Evolutionary conservation across 306 rosid species (phyloP).

Genomic region (Dalbergia cultrata): DNA sequence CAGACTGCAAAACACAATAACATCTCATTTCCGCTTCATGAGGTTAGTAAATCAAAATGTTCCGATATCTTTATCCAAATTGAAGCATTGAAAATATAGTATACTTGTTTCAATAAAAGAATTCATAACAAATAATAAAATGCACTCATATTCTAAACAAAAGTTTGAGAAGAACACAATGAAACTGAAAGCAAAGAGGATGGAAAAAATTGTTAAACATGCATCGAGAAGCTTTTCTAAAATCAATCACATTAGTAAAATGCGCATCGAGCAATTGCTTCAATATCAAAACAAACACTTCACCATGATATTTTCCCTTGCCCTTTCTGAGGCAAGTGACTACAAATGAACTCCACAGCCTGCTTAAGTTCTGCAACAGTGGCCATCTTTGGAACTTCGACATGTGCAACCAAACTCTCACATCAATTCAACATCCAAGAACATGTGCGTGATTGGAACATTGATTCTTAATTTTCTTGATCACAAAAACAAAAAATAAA

Average conservation of each 20-base stretch:
- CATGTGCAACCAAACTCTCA: conserved; percentile 57
- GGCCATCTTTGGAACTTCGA: conserved; percentile 71
- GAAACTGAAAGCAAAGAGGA: too few species aligned
- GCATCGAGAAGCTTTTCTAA: not conserved
- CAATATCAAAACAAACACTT: conserved; percentile 10
- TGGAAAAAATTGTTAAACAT: too few species aligned
- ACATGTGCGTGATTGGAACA: not conserved
- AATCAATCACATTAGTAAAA: conserved; percentile 18
- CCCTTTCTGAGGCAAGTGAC: conserved; percentile 75
- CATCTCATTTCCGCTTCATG: not conserved
- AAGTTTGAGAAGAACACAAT: too few species aligned
- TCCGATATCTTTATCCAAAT: conserved; percentile 10
- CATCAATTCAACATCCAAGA: conserved; percentile 33
- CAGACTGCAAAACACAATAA: not conserved
- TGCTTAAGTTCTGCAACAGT: conserved; percentile 72
- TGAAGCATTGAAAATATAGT: not conserved
- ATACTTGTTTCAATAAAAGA: not conserved
- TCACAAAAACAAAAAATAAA: not conserved
- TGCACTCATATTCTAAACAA: not conserved
- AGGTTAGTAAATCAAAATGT: not conserved
- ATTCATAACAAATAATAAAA: not conserved
- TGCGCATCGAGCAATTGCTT: not conserved
- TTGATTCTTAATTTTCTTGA: not conserved
- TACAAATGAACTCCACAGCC: conserved; percentile 75
- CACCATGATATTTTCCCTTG: conserved; percentile 87